Evolutionary conservation across 2,329 filamentous ascomycete species (phyloP).

Genomic region (Stenocarpella maydis): DNA sequence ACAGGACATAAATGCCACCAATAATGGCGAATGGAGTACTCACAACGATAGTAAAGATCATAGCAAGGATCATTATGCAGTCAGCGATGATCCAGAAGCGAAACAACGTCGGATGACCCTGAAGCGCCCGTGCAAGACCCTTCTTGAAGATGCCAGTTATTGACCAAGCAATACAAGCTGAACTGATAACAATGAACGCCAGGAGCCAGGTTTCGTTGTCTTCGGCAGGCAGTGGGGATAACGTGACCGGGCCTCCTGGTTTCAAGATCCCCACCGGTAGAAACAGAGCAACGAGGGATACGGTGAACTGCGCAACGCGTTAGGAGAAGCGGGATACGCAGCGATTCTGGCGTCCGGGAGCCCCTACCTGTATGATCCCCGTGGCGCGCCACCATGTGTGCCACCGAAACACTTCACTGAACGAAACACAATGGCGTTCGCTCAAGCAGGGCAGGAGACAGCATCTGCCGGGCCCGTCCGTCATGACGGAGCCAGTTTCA

Average conservation of each 20-base stretch:
- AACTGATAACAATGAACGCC: not conserved
- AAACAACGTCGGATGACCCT: not conserved
- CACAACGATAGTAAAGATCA: not conserved
- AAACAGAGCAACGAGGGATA: not conserved
- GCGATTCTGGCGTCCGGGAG: not conserved
- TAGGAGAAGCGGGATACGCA: not conserved
- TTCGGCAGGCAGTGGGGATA: not conserved
- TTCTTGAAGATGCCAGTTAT: not conserved
- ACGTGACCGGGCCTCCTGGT: not conserved
- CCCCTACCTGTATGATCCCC: not conserved
- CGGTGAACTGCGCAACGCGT: not conserved
- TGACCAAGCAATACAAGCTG: not conserved
- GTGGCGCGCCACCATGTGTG: not conserved
- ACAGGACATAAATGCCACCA: no score
- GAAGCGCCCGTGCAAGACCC: not conserved
- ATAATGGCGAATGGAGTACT: not conserved
- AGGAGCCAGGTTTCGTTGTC: not conserved
- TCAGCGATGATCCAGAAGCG: not conserved
- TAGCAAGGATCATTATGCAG: not conserved
- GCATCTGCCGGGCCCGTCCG: no score
- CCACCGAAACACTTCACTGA: not conserved
- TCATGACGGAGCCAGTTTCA: no score
- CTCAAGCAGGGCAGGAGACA: not conserved
- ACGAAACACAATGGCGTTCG: not conserved
- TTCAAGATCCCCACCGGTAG: not conserved